Conservation (phyloP, 495 filamentous ascomycete species). For the Aspergillus asperescens region DNA sequence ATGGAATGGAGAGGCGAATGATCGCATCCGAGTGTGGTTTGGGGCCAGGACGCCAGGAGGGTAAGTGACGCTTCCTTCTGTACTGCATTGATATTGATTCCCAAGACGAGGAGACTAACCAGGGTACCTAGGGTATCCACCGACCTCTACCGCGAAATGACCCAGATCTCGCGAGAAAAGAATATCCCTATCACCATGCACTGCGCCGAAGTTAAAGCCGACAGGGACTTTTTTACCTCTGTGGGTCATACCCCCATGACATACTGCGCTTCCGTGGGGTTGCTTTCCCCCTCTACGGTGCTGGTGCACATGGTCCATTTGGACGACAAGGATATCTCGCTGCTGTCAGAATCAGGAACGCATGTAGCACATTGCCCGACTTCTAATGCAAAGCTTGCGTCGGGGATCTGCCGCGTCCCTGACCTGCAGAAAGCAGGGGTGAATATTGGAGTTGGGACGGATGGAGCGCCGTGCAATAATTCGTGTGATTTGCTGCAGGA, state of each 20-base stretch:
- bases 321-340: conserved; percentile 39
- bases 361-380: conserved; percentile 48
- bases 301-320: conserved; percentile 47
- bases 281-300: conserved; percentile 36
- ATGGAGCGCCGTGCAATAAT: conserved; percentile 51
- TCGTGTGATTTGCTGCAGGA: conserved; percentile 47
- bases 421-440: conserved; percentile 30
- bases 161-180: conserved; percentile 35
- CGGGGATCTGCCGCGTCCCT: conserved; percentile 44
- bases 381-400: conserved; percentile 48
- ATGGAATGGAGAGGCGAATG: conserved; percentile 43
- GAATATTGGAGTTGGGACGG: conserved; percentile 44
- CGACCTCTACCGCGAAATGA: conserved; percentile 43
- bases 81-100: neutral
- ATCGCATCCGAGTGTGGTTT: conserved; percentile 48
- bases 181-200: conserved; percentile 42
- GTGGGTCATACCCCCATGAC: conserved; percentile 42
- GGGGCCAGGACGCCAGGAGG: conserved; percentile 47
- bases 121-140: conserved; percentile 34
- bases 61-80: conserved; percentile 19
- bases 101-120: neutral
- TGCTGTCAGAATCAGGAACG: conserved; percentile 35
- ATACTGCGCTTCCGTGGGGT: conserved; percentile 35
- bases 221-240: conserved; percentile 39
- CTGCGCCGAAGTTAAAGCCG: conserved; percentile 34